Evolutionary conservation across 2,329 filamentous ascomycete species (phyloP).

Genomic region (Pseudocercospora crystallina): DNA sequence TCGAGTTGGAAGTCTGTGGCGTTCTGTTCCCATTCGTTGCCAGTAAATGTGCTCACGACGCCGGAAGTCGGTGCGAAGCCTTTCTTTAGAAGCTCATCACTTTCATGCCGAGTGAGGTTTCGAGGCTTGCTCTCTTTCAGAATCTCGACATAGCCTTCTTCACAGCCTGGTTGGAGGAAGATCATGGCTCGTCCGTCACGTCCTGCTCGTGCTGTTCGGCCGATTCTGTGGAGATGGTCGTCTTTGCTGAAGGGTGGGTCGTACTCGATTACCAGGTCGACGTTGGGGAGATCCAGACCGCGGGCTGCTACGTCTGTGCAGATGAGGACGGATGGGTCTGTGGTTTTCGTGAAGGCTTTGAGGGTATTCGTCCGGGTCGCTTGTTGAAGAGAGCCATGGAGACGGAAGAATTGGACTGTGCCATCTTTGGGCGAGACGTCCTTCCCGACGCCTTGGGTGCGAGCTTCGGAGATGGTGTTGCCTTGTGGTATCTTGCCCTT

Average conservation of each 20-base stretch:
- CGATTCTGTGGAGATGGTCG: constrained; percentile 92
- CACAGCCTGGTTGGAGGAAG: constrained; percentile 85
- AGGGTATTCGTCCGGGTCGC: constrained; percentile 84
- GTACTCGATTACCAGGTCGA: constrained; percentile 93
- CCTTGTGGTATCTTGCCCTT: constrained; percentile 44
- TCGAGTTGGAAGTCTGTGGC: constrained; percentile 69
- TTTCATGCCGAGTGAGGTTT: constrained; percentile 56
- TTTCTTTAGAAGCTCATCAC: constrained; percentile 66
- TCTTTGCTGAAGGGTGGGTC: constrained; percentile 91
- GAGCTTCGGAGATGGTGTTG: constrained; percentile 39
- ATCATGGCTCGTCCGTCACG: constrained; percentile 82
- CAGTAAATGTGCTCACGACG: constrained; percentile 35
- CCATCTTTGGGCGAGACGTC: constrained; percentile 62
- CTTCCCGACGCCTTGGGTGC: constrained; percentile 53
- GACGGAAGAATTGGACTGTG: constrained; percentile 74
- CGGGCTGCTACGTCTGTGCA: constrained; percentile 95
- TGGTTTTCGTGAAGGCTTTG: constrained; percentile 71
- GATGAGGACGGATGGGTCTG: constrained; percentile 76
- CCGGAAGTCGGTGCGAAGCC: constrained; percentile 51
- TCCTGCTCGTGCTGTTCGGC: constrained; percentile 90
- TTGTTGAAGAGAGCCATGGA: constrained; percentile 90
- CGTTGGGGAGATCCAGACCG: constrained; percentile 90
- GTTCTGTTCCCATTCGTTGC: constrained; percentile 61
- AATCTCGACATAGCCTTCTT: constrained; percentile 85
- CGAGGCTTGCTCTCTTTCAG: constrained; percentile 68